phyloP scores from a whole-genome alignment of 352 stramenopile genomes.

The Pythium sukuiense region DNA sequence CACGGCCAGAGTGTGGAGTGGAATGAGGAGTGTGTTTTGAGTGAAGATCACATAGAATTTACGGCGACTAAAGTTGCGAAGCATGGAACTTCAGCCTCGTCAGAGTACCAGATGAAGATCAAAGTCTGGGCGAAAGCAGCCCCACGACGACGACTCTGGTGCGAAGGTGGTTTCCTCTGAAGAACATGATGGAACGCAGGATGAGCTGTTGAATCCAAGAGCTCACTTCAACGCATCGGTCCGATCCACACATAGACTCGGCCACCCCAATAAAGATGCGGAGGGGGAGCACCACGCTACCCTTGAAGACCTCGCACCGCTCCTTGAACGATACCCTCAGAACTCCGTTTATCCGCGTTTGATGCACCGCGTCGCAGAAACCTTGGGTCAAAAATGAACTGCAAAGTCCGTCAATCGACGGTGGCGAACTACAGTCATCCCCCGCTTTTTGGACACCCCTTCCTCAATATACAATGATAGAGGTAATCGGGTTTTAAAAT shows the following conservation, averaged over 20 bases:
- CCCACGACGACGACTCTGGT: no score
- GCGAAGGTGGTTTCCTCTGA: not conserved
- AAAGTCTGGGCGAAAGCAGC: no score
- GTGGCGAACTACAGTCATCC: constrained; percentile 16
- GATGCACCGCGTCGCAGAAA: no score
- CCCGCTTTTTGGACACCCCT: no score
- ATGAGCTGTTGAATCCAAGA: not conserved
- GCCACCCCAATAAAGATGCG: not conserved
- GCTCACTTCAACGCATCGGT: not conserved
- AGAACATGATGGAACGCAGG: not conserved
- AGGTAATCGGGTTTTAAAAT: no score
- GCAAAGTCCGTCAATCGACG: not conserved
- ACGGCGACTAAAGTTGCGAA: not conserved
- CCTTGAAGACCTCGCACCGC: not conserved
- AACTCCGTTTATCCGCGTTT: no score
- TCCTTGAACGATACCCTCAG: not conserved
- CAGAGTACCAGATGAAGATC: not conserved
- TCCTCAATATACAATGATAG: no score
- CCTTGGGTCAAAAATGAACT: no score
- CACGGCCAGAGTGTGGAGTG: not conserved
- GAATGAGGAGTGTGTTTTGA: not conserved
- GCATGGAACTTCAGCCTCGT: no score
- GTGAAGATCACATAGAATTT: not conserved
- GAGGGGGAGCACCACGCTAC: not conserved
- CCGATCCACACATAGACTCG: not conserved